phyloP scores from a whole-genome alignment of 768 basidiomycete genomes.

The Lactarius indigo region DNA sequence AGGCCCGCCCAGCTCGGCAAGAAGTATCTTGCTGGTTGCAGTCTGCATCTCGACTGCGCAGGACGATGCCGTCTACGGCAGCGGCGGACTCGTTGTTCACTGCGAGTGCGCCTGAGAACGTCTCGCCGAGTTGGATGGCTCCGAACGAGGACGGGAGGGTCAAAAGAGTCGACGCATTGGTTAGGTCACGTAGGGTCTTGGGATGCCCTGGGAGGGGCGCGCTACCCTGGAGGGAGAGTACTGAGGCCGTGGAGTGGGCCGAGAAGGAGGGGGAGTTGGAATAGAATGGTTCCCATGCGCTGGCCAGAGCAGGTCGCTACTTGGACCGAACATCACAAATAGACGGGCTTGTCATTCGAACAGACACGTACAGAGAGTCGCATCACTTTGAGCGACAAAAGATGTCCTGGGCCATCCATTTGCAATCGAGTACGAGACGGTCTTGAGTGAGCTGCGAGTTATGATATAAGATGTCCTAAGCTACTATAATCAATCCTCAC shows the following conservation, averaged over 20 bases:
- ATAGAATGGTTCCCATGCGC: slow-evolving; percentile 84
- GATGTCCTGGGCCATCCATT: slow-evolving; percentile 57
- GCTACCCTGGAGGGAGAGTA: slow-evolving; percentile 72
- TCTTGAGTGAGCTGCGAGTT: not conserved
- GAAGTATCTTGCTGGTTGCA: slow-evolving; percentile 54
- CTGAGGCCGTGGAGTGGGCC: slow-evolving; percentile 72
- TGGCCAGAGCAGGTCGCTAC: slow-evolving; percentile 71
- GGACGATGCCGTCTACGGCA: slow-evolving; percentile 56
- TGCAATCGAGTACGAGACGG: not conserved
- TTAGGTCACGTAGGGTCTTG: slow-evolving; percentile 80
- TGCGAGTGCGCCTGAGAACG: slow-evolving; percentile 77
- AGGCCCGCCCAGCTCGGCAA: slow-evolving; percentile 61
- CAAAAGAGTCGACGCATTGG: slow-evolving; percentile 72
- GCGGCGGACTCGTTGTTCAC: slow-evolving; percentile 74
- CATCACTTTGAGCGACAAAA: slow-evolving; percentile 83
- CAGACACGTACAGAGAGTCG: slow-evolving; percentile 69
- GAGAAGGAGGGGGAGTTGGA: slow-evolving; percentile 80
- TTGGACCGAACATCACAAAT: slow-evolving; percentile 21
- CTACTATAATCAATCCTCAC: slow-evolving; percentile 21
- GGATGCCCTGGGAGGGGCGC: slow-evolving; percentile 70
- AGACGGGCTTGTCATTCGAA: slow-evolving; percentile 7
- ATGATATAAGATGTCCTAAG: no score
- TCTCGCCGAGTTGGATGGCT: slow-evolving; percentile 84
- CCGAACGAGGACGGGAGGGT: slow-evolving; percentile 83
- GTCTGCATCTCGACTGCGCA: slow-evolving; percentile 89